These are phyloP conservation scores for Stereocaulon alpinum DNA, from an alignment of 495 filamentous ascomycete species.

Conservation along the genomic window DNA sequence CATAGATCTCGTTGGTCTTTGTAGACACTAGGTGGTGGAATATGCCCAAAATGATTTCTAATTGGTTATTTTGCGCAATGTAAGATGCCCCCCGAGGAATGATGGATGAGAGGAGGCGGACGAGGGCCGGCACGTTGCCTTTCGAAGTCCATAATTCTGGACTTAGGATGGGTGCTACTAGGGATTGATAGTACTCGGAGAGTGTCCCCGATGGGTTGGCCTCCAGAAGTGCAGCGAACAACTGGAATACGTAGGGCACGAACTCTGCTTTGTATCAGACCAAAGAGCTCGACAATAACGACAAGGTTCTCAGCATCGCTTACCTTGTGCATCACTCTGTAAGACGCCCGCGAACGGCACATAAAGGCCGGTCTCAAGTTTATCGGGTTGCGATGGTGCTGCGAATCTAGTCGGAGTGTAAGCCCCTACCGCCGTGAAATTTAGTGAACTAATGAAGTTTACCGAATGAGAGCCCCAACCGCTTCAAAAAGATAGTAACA, in stretches of 20 bases:
- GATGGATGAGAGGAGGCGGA: constrained; percentile 72
- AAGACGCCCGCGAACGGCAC: constrained; percentile 66
- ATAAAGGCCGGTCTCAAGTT: constrained; percentile 69
- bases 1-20: constrained; percentile 68
- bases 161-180: constrained; percentile 64
- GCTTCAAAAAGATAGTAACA: constrained; percentile 98
- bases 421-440: background rate
- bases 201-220: constrained; percentile 62
- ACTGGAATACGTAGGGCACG: constrained; percentile 90
- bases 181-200: constrained; percentile 61
- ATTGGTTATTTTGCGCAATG: constrained; percentile 63
- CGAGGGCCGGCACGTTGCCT: constrained; percentile 86
- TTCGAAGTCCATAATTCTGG: constrained; percentile 76
- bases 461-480: constrained; percentile 87
- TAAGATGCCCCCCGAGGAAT: constrained; percentile 62
- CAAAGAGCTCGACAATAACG: constrained; percentile 5
- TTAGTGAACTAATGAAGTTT: constrained; percentile 6
- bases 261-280: constrained; percentile 54
- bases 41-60: constrained; percentile 75
- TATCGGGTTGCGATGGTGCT: constrained; percentile 54
- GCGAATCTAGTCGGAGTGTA: constrained; percentile 43
- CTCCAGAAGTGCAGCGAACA: constrained; percentile 82
- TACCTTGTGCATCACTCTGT: constrained; percentile 68
- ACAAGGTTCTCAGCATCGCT: constrained; percentile 9
- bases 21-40: constrained; percentile 76